A percentile compares a stretch with the other conserved stretches of the same genome.
Conservation (phyloP, 1,284 basidiomycete genomes). For the Sanghuangporus baumii region DNA sequence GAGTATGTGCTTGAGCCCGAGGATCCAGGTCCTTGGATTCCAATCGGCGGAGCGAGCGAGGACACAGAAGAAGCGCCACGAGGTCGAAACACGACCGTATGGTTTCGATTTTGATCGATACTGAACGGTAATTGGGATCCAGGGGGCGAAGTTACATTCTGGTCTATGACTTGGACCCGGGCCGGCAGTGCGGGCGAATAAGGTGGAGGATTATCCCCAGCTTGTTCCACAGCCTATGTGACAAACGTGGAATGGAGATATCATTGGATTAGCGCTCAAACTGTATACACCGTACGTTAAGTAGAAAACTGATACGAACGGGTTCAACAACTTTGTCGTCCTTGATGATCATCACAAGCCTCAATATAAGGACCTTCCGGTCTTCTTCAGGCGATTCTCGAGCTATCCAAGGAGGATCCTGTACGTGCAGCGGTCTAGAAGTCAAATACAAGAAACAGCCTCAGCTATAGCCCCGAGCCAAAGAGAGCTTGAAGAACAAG, state of each 20-base stretch:
- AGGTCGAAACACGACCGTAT: background rate
- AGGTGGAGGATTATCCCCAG: conserved; percentile 2
- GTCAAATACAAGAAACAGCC: too few species aligned
- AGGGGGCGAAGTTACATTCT: background rate
- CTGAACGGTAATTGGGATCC: background rate
- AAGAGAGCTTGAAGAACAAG: too few species aligned
- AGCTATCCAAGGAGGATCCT: background rate
- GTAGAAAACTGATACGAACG: background rate
- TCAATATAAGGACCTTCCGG: background rate
- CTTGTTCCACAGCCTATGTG: background rate
- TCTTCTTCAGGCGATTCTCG: background rate
- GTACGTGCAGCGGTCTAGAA: background rate
- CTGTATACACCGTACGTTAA: background rate
- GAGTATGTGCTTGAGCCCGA: background rate
- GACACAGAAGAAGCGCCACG: background rate
- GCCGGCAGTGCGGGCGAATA: conserved; percentile 1
- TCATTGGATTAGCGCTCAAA: background rate
- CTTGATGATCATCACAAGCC: conserved; percentile 7
- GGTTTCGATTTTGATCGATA: background rate
- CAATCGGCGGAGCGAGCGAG: background rate
- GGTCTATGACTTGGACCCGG: background rate
- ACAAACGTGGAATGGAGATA: background rate
- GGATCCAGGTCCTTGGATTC: background rate
- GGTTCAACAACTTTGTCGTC: conserved; percentile 9
- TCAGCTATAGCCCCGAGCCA: too few species aligned